Evolutionary conservation across 805 yeast species (phyloP), one percentile per base, ranked within the genome.

Genomic region (Blastobotrys muscicola): DNA sequence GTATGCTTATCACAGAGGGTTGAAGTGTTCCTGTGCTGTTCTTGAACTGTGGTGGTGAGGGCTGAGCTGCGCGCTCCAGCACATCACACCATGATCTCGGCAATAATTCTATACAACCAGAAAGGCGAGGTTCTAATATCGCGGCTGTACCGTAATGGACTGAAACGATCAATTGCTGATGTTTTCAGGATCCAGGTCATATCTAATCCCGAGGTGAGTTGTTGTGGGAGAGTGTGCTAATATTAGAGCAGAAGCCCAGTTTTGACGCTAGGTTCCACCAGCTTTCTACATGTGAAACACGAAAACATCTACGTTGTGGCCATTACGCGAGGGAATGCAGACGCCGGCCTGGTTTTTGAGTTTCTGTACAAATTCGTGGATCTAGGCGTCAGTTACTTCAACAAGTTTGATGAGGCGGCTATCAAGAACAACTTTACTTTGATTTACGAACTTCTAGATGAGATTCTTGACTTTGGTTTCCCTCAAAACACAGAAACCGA

Each of bases 111-210:
- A 11, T 84, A 75, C 66, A 85, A 82, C 54, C 70, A 71, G 43
- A 77, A 82, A 47, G 97, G 97, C 4, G 97, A 89, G 58, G 78
- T 86, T 14, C 67, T 90, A 35, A 76, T 89, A 42, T 80, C 92
- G 15, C 75, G 83, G 43, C 58, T 84, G 32, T 80, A 80, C 60
- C 72, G 80, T 45, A 86, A 82, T 43, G 85, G 89, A 2, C 75
- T 86, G 44, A 77, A 85, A 52, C 65, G 90, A 42, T 82, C 82
- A 43, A 78, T 89, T 14, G 70, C 92, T 12, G 97, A 89, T 53
- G 85, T 87, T 29, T 90, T 90, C 57, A 74, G 96, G n/a, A 80
- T 87, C 43, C 96, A 90, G 58, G 95, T 90, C 23, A 85, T 90
- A 35, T 70, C 84, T 42, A 74, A 80, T 45, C 68, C 74, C 3